These are phyloP conservation scores for Dryas drummondii DNA, from an alignment of 306 rosid genomes.

Conservation along the genomic window DNA sequence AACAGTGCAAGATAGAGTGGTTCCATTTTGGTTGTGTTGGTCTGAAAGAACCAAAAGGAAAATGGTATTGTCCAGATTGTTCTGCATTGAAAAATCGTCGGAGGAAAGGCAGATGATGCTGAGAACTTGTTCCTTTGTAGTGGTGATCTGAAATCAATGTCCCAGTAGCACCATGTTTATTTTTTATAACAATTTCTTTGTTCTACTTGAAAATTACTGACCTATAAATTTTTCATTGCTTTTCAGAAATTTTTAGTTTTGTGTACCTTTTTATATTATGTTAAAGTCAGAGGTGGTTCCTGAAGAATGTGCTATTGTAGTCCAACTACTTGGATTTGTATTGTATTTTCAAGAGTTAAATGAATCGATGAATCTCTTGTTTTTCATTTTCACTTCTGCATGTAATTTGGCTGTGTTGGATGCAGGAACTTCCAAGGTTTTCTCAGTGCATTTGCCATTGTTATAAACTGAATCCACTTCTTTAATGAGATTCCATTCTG, in stretches of 20 bases:
- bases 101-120: conserved; percentile 45
- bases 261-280: not conserved
- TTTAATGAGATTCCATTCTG: too few relatives aligned
- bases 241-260: not conserved
- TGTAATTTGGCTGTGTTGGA: too few relatives aligned
- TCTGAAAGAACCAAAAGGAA: conserved; percentile 58
- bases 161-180: not conserved
- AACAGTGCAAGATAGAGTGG: conserved; percentile 65
- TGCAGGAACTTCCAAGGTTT: too few relatives aligned
- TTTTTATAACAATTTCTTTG: not conserved
- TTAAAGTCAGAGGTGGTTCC: not conserved
- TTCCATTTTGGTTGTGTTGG: conserved; percentile 68
- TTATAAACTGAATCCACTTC: too few relatives aligned
- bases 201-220: not conserved
- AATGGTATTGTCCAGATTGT: conserved; percentile 59
- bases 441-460: too few relatives aligned
- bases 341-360: not conserved
- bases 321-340: not conserved
- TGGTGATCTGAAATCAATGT: not conserved
- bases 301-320: not conserved
- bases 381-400: too few relatives aligned
- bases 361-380: too few relatives aligned
- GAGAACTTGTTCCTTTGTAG: not conserved
- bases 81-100: conserved; percentile 34
- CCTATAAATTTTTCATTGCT: not conserved